Percentiles rank a stretch among this genome's conserved stretches.
Evolutionary conservation across 345 rosid genomes (phyloP).

Genomic region (Salix udensis): DNA sequence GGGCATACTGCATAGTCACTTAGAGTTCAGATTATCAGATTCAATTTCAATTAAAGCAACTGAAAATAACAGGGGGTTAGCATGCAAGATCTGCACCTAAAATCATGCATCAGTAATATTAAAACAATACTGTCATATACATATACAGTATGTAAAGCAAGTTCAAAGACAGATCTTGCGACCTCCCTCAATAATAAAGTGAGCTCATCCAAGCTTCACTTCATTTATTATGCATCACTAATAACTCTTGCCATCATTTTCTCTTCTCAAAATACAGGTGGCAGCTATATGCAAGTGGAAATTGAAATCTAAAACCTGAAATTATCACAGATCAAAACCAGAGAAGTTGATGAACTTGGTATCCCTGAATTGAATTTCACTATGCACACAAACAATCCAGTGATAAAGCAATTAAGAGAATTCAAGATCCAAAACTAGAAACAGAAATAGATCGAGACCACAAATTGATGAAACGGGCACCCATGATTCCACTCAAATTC

Average conservation of each 20-base stretch:
- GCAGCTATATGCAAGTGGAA: too few relatives aligned
- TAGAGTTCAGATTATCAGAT: too few relatives aligned
- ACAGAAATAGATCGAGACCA: constrained; percentile 20
- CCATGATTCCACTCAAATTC: constrained; percentile 17
- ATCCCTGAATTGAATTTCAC: background rate
- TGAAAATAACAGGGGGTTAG: background rate
- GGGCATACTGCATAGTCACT: background rate
- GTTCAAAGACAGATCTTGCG: constrained; percentile 3
- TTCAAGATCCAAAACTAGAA: constrained; percentile 16
- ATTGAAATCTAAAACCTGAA: background rate
- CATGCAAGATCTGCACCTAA: background rate
- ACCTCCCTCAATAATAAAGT: background rate
- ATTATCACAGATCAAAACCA: background rate
- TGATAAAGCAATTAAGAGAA: constrained; percentile 2
- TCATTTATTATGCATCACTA: background rate
- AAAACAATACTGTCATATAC: background rate
- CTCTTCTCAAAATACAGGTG: background rate
- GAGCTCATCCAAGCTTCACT: background rate
- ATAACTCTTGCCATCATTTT: background rate
- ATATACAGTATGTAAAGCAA: background rate
- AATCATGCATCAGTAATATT: background rate
- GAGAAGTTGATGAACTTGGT: background rate
- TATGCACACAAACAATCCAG: background rate
- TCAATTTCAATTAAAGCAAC: background rate
- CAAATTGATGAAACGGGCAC: constrained; percentile 22